phyloP scores from a whole-genome alignment of 129 eudicot species.

The Deinandra increscens region DNA sequence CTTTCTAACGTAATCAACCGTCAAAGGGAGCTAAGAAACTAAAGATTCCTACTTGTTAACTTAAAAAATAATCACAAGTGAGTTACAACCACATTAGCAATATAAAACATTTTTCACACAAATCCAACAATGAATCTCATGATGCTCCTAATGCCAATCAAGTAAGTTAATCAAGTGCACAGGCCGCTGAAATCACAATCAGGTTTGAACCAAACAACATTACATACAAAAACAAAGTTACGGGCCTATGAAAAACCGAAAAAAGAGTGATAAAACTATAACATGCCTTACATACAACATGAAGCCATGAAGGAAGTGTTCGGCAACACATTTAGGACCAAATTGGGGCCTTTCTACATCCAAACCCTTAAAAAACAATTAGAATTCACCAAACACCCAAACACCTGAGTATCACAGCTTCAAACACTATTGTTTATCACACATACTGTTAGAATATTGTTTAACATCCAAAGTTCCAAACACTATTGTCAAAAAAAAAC shows the following conservation, averaged over 20 bases:
- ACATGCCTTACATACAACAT: background rate
- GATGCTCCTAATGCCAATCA: background rate
- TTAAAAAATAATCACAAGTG: background rate
- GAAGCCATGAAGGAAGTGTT: background rate
- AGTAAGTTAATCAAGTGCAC: background rate
- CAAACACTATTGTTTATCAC: background rate
- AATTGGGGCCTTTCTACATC: background rate
- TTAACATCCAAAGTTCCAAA: too few species aligned
- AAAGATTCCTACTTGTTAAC: slow-evolving; percentile 8
- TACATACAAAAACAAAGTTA: background rate
- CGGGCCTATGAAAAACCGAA: slow-evolving; percentile 5
- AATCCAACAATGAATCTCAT: background rate
- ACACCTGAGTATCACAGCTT: background rate
- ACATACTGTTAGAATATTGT: background rate
- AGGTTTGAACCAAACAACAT: background rate
- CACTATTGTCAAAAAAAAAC: too few species aligned
- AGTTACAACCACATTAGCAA: background rate
- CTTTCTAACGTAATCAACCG: background rate
- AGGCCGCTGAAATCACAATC: background rate
- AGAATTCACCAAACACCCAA: background rate
- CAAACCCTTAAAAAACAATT: background rate
- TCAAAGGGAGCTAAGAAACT: background rate
- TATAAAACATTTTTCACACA: background rate
- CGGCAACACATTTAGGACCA: background rate
- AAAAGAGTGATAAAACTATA: slow-evolving; percentile 3